phyloP scores from a whole-genome alignment of 352 stramenopile genomes.

The Globisporangium abappressorium region DNA sequence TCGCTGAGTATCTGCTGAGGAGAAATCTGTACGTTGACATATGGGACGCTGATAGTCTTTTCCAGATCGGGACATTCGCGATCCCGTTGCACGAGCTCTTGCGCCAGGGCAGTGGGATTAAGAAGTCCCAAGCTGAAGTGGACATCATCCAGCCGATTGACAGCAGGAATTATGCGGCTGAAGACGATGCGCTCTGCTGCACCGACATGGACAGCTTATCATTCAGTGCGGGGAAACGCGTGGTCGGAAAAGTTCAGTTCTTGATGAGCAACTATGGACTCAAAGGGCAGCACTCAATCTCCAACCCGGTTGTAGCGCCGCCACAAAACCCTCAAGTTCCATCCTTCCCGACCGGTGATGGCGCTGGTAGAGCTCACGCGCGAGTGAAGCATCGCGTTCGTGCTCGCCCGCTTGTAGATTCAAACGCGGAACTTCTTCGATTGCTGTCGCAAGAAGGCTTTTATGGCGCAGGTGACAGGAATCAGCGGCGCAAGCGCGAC shows the following conservation, averaged over 20 bases:
- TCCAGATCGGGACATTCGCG: constrained; percentile 81
- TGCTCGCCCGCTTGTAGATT: constrained; percentile 67
- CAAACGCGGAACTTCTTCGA: constrained; percentile 63
- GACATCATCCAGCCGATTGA: constrained; percentile 44
- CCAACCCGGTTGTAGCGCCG: constrained; percentile 9
- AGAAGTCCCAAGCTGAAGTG: constrained; percentile 88
- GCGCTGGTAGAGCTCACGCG: constrained; percentile 11
- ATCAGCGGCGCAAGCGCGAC: background rate
- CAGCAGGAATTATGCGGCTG: background rate
- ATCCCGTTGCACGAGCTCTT: constrained; percentile 88
- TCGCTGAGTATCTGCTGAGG: constrained; percentile 85
- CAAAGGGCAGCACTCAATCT: constrained; percentile 37
- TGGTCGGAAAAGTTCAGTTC: constrained; percentile 78
- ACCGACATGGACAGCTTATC: constrained; percentile 13
- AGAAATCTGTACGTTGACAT: constrained; percentile 90
- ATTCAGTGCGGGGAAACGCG: constrained; percentile 1
- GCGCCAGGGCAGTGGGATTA: constrained; percentile 84
- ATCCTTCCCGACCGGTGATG: background rate
- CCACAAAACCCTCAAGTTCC: background rate
- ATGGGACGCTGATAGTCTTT: constrained; percentile 91
- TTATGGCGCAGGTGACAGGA: constrained; percentile 26
- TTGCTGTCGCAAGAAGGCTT: constrained; percentile 65
- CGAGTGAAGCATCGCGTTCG: constrained; percentile 64
- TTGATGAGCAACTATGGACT: constrained; percentile 87
- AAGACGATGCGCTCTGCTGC: background rate